Evolutionary conservation across 305 asterid species (phyloP), one percentile per base, ranked within the genome.

Genomic region (Lippia alba): DNA sequence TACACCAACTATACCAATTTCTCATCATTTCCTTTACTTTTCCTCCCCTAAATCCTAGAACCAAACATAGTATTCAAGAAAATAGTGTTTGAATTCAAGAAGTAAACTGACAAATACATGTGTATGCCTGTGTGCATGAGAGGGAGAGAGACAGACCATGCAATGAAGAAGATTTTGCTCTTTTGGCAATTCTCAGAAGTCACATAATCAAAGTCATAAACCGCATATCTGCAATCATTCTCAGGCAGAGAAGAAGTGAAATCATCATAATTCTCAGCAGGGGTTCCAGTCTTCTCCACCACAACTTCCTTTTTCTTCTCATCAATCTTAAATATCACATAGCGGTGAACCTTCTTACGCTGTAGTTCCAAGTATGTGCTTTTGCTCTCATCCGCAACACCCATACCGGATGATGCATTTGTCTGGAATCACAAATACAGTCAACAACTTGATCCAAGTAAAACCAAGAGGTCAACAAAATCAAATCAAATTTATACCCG

Each of bases 101-200:
- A 2, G 40, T 6, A 34, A 36, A 36, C 41, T 36, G 9, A 36
- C 41, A 36, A 36, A 36, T 33, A 6, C n/a, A 20, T 19, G 9
- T 62, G 32, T 64, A 45, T 64, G 57, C 8, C 0, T 16, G 63
- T 17, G 10, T 36, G 10, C 17, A 24, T 5, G 54, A 4, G n/a
- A 17, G 55, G 24, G 54, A 70, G 11, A 59, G 51, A 40, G 61
- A 46, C 75, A 61, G 20, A 90, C 96, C 95, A 90, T 57, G 96
- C 86, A 74, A 90, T 85, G 76, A 88, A 90, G 83, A 86, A 90
- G 67, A 90, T 84, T 74, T 85, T 90, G 92, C 96, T 87, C 87
- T 87, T 87, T 67, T 87, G 89, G 78, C 92, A 90, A 74, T 90
- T 90, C 79, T 90, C 96, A 50, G 90, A 73, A 65, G 91, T 90